A percentile compares a stretch with the other conserved stretches of the same genome.
phyloP scores from a whole-genome alignment of 257 asterid species.

The Nicotiana paniculata region DNA sequence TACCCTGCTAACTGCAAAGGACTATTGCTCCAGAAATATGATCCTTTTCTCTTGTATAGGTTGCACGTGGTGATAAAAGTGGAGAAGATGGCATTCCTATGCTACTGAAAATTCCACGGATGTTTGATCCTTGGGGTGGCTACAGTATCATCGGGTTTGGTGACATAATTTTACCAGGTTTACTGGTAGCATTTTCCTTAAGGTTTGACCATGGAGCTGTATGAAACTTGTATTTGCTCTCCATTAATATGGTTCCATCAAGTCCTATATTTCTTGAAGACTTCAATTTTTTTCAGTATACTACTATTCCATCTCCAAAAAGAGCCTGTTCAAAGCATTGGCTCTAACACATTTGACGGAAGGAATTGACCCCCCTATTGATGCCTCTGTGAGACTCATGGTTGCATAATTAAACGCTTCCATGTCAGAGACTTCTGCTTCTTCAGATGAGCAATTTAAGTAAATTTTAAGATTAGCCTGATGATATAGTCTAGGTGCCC shows the following conservation, averaged over 20 bases:
- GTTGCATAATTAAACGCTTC: neutral
- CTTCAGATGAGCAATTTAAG: conserved; percentile 3
- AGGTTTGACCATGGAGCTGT: conserved; percentile 28
- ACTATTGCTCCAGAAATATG: neutral
- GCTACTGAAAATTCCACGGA: conserved; percentile 86
- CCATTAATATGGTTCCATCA: neutral
- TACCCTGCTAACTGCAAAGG: neutral
- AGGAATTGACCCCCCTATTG: neutral
- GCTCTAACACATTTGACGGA: neutral
- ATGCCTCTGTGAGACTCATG: neutral
- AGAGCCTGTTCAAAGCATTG: neutral
- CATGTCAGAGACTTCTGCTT: neutral
- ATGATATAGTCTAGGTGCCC: too few relatives aligned
- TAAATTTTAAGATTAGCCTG: neutral
- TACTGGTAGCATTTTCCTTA: conserved; percentile 59
- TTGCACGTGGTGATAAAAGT: conserved; percentile 92
- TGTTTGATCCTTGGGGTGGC: conserved; percentile 98
- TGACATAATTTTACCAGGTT: conserved; percentile 83
- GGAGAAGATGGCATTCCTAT: conserved; percentile 97
- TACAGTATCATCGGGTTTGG: conserved; percentile 93
- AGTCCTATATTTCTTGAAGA: neutral
- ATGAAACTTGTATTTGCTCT: neutral
- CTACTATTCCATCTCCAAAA: neutral
- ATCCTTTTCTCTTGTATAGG: conserved; percentile 34
- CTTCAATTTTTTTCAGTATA: neutral